A percentile compares a stretch with the other conserved stretches of the same genome.
These are phyloP conservation scores for Capsella bursapastoris DNA, from an alignment of 345 rosid genomes.

Conservation along the genomic window DNA sequence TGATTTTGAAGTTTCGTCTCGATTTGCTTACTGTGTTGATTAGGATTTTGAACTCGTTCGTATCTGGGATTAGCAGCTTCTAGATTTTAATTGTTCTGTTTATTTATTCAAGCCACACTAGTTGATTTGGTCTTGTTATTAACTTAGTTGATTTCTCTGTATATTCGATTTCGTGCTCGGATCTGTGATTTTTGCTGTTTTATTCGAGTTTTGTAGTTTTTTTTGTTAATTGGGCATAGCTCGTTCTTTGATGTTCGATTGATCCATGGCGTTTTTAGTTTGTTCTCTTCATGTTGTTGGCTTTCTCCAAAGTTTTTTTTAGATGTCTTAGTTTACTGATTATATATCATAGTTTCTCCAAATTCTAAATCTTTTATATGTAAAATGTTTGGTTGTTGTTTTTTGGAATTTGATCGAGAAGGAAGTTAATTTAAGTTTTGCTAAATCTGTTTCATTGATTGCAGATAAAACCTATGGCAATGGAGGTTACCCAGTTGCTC, in stretches of 20 bases:
- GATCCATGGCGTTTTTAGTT: conserved; percentile 7
- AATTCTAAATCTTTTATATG: too few relatives aligned
- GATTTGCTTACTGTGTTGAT: not conserved
- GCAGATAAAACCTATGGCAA: conserved; percentile 41
- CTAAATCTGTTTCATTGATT: conserved; percentile 5
- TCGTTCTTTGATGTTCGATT: not conserved
- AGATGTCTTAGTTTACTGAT: conserved; percentile 12
- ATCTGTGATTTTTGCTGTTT: conserved; percentile 27
- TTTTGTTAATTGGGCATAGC: not conserved
- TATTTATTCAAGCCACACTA: not conserved
- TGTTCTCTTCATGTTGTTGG: not conserved
- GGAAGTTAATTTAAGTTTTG: not conserved
- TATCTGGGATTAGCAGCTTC: not conserved
- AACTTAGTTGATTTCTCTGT: conserved; percentile 22
- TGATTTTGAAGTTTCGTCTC: not conserved
- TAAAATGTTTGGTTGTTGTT: not conserved
- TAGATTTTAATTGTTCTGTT: not conserved
- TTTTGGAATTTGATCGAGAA: not conserved
- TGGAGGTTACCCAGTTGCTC: conserved; percentile 77
- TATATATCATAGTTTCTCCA: not conserved
- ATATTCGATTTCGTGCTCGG: conserved; percentile 18
- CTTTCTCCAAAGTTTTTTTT: conserved; percentile 5
- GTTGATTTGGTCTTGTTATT: conserved; percentile 18
- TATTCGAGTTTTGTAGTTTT: conserved; percentile 1
- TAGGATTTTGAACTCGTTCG: conserved; percentile 33